Percentiles rank a stretch among this genome's conserved stretches.
Evolutionary conservation across 2,329 filamentous ascomycete genomes (phyloP).

Genomic region (Colletotrichum tofieldiae): DNA sequence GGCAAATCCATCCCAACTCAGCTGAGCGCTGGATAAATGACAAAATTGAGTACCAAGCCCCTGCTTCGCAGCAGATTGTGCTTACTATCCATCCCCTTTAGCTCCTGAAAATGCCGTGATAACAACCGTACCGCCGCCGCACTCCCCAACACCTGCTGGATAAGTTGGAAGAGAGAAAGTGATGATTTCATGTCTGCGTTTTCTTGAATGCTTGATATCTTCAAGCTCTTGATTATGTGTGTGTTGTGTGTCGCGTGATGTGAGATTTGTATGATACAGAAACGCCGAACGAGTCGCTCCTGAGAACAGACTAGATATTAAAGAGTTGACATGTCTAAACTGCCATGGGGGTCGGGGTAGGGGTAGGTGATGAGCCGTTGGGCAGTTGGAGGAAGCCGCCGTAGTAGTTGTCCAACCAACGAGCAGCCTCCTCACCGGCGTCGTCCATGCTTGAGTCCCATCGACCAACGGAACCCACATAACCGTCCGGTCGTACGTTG

Average conservation of each 20-base stretch:
- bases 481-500: constrained; percentile 81
- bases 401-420: constrained; percentile 71
- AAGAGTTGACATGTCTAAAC: constrained; percentile 18
- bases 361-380: constrained; percentile 31
- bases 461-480: constrained; percentile 75
- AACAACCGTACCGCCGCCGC: constrained; percentile 39
- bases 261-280: constrained; percentile 35
- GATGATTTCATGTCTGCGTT: constrained; percentile 39
- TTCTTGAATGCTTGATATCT: constrained; percentile 12
- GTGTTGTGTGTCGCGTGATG: constrained; percentile 23
- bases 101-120: constrained; percentile 43
- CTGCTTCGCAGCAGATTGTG: constrained; percentile 33
- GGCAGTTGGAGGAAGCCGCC: constrained; percentile 69
- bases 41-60: constrained; percentile 27
- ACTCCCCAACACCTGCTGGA: constrained; percentile 42
- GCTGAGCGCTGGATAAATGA: constrained; percentile 9
- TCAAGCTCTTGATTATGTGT: constrained; percentile 36
- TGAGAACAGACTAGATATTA: constrained; percentile 17
- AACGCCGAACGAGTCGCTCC: constrained; percentile 22
- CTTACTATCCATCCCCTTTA: constrained; percentile 31
- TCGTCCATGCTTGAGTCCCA: constrained; percentile 68
- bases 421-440: constrained; percentile 66
- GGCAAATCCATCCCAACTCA: constrained; percentile 17
- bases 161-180: constrained; percentile 39
- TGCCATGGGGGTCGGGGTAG: constrained; percentile 36